Percentiles rank a stretch among this genome's conserved stretches.
These are phyloP conservation scores for Zygotorulaspora mrakii DNA, from an alignment of 1,139 yeast species.

Conservation along the genomic window DNA sequence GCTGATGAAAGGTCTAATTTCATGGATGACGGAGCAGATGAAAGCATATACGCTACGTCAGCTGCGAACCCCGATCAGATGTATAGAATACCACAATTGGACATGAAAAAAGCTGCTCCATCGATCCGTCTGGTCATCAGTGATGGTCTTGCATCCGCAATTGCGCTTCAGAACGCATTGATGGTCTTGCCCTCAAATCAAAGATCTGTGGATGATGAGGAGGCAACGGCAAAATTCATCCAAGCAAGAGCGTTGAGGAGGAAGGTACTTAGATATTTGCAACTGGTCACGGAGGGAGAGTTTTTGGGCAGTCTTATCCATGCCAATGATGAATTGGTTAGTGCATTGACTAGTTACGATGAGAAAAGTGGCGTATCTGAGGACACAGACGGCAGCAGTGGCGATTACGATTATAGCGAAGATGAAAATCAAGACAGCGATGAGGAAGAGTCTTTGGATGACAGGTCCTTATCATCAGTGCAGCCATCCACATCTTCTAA, in stretches of 20 bases:
- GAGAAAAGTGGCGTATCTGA: constrained; percentile 49
- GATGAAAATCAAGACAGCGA: constrained; percentile 23
- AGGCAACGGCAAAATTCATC: constrained; percentile 59
- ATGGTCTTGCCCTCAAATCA: constrained; percentile 51
- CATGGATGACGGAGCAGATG: constrained; percentile 48
- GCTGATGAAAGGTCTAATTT: constrained; percentile 34
- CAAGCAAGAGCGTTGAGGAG: constrained; percentile 75
- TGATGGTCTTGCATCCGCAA: constrained; percentile 70
- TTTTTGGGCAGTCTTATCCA: constrained; percentile 78
- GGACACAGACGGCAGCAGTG: constrained; percentile 37
- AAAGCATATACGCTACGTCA: constrained; percentile 26
- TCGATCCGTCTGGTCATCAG: constrained; percentile 67
- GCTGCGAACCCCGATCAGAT: constrained; percentile 39
- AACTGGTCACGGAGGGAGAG: constrained; percentile 74
- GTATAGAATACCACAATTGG: constrained; percentile 63
- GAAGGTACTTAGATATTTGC: constrained; percentile 73
- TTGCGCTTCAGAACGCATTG: constrained; percentile 65
- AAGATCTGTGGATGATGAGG: constrained; percentile 59
- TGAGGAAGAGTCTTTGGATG: constrained; percentile 17
- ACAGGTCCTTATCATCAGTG: constrained; percentile 10
- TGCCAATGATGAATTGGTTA: constrained; percentile 85
- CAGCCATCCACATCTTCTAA: constrained; percentile 18
- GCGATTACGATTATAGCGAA: constrained; percentile 40
- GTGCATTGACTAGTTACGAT: constrained; percentile 67
- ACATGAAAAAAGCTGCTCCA: constrained; percentile 69